Evolutionary conservation across 2,329 filamentous ascomycete species (phyloP).

Genomic region (Aspergillus aculeatus): DNA sequence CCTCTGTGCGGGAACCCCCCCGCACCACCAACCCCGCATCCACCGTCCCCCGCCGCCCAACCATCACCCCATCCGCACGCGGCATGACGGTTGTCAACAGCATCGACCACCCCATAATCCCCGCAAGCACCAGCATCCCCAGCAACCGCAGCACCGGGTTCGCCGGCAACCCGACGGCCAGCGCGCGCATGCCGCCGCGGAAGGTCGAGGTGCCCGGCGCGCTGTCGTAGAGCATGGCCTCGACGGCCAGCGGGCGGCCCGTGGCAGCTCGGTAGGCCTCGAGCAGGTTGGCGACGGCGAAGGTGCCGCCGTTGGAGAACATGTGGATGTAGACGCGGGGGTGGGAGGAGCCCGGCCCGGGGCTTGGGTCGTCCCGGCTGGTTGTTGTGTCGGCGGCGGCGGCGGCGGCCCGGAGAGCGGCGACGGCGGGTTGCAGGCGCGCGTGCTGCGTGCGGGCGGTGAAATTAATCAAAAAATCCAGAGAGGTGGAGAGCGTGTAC

Average conservation of each 20-base stretch:
- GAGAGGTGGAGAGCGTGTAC: conserved; percentile 39
- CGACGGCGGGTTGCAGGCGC: conserved; percentile 36
- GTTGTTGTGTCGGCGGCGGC: conserved; percentile 5
- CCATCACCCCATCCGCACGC: conserved; percentile 1
- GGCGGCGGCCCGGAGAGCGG: conserved; percentile 30
- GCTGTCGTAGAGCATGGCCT: conserved; percentile 47
- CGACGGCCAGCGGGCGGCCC: conserved; percentile 37
- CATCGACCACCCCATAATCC: background rate
- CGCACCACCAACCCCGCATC: background rate
- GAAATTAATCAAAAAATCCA: conserved; percentile 34
- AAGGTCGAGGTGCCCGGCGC: conserved; percentile 42
- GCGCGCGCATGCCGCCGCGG: conserved; percentile 28
- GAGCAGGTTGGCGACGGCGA: conserved; percentile 41
- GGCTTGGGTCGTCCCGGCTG: no score
- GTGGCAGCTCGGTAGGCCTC: conserved; percentile 36
- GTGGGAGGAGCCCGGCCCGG: background rate
- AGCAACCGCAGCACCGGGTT: conserved; percentile 25
- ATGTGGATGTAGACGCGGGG: conserved; percentile 43
- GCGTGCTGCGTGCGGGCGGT: conserved; percentile 24
- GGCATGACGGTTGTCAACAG: background rate
- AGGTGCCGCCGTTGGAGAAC: conserved; percentile 53
- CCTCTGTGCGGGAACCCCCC: background rate
- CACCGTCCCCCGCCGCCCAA: background rate
- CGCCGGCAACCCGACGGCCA: conserved; percentile 37
- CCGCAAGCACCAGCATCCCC: background rate